Conservation (phyloP, 768 basidiomycete species). For the Omphalotus guepiniiformis region DNA sequence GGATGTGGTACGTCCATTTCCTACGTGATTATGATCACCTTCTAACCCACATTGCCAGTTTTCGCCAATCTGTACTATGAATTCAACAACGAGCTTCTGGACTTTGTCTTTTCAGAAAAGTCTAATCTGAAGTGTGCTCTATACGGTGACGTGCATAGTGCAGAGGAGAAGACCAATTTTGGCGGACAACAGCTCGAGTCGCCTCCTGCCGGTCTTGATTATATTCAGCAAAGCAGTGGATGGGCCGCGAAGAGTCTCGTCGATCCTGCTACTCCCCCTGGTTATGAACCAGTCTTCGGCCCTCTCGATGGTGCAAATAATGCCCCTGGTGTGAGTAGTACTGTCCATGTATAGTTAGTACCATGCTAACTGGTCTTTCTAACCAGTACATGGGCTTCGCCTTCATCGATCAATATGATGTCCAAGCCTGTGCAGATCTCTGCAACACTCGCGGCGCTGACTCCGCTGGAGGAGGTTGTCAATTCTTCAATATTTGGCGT, state of each 20-base stretch:
- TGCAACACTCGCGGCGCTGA: slow-evolving; percentile 14
- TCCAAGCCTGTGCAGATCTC: slow-evolving; percentile 11
- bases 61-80: slow-evolving; percentile 19
- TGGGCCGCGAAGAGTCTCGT: slow-evolving; percentile 11
- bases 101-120: slow-evolving; percentile 15
- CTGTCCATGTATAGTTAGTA: too few relatives aligned
- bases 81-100: slow-evolving; percentile 14
- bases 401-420: slow-evolving; percentile 13
- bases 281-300: slow-evolving; percentile 19
- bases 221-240: slow-evolving; percentile 16
- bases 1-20: slow-evolving; percentile 15
- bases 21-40: not conserved
- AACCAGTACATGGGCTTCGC: slow-evolving; percentile 9
- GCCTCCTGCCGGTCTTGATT: slow-evolving; percentile 3
- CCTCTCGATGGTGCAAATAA: slow-evolving; percentile 18
- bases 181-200: slow-evolving; percentile 10
- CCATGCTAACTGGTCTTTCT: too few relatives aligned
- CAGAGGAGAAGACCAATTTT: slow-evolving; percentile 14
- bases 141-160: slow-evolving; percentile 18
- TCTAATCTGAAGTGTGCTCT: slow-evolving; percentile 20
- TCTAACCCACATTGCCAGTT: slow-evolving; percentile 6
- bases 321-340: slow-evolving; percentile 15
- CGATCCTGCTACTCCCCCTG: slow-evolving; percentile 13
- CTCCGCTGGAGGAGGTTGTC: slow-evolving; percentile 37
- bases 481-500: slow-evolving; percentile 53